phyloP scores from a whole-genome alignment of 2,329 filamentous ascomycete genomes.

The Cladophialophora yegresii region DNA sequence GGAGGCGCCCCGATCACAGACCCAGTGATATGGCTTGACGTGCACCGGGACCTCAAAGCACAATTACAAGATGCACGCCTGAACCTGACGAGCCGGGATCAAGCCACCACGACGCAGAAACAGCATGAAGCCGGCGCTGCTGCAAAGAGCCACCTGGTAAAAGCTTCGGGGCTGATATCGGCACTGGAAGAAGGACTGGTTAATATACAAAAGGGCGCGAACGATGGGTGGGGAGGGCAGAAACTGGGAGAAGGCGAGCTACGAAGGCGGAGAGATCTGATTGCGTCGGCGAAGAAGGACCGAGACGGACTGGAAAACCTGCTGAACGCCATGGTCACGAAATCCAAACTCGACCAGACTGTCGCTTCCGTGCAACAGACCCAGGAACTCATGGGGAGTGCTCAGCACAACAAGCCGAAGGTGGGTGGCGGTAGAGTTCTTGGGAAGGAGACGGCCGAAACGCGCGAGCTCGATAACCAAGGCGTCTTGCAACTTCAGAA shows the following conservation, averaged over 20 bases:
- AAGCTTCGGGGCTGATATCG: conserved; percentile 57
- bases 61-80: conserved; percentile 62
- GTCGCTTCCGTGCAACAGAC: conserved; percentile 53
- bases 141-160: conserved; percentile 61
- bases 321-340: conserved; percentile 60
- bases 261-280: conserved; percentile 59
- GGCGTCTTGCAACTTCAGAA: conserved; percentile 65
- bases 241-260: conserved; percentile 63
- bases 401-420: conserved; percentile 37
- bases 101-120: conserved; percentile 59
- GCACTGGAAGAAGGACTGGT: conserved; percentile 60
- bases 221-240: conserved; percentile 38
- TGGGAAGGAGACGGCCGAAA: conserved; percentile 61
- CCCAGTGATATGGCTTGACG: conserved; percentile 64
- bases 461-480: conserved; percentile 64
- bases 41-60: conserved; percentile 60
- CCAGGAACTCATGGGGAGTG: conserved; percentile 43
- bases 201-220: conserved; percentile 40
- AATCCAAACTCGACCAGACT: conserved; percentile 49
- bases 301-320: conserved; percentile 63
- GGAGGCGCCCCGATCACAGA: conserved; percentile 48
- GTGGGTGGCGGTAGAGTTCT: conserved; percentile 54
- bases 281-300: conserved; percentile 61
- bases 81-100: conserved; percentile 61
- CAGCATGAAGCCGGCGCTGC: conserved; percentile 65